Base-by-base conservation (phyloP, 2,329 filamentous ascomycete species). In the Hyphodiscus sp. region DNA sequence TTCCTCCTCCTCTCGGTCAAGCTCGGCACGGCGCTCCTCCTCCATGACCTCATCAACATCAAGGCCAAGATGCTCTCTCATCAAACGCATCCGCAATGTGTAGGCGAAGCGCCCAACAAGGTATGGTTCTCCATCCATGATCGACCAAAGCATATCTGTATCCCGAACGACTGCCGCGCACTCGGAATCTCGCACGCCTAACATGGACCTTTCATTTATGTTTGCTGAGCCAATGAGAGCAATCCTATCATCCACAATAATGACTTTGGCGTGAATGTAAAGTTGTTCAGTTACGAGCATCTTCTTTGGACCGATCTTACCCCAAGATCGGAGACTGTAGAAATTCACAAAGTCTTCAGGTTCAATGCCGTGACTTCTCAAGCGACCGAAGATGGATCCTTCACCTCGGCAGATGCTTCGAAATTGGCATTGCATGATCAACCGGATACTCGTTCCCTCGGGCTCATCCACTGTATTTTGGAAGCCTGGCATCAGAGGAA, bases 341-440 rank as follows among this genome's bases (percentile, higher is more conserved):
- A 99, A 99, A 61, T 89, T 84, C 53, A 99, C 95, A 66, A 95
- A 97, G 54, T 96, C 89, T 68, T 96, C 90, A 0, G 94, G 92
- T 23, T 96, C 90, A 56, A 99, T 94, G 15, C 86, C 89, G 19
- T 79, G 79, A 30, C 86, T 85, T 57, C 85, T 82, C 15, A 97
- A 76, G 20, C 91, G 83, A 10, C 88, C 91, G 69, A 96, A 97
- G 58, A 99, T 95, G 1, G 91, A 96, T 19, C 85, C 81, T 54
- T 95, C 89, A 16, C 94, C 94, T 61, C 94, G 86, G 67, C 91
- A 96, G 61, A 99, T 97, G 69, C 91, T 96, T 61, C 89, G 86
- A 70, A 91, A 97, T 70, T 99, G 94, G 67, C 91, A 96, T 70
- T 95, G 91, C 81, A 99, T 90, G 68, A 97, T 99, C 58, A 97